Conservation (phyloP, 2,329 filamentous ascomycete species). For the Aureobasidium sp. region DNA sequence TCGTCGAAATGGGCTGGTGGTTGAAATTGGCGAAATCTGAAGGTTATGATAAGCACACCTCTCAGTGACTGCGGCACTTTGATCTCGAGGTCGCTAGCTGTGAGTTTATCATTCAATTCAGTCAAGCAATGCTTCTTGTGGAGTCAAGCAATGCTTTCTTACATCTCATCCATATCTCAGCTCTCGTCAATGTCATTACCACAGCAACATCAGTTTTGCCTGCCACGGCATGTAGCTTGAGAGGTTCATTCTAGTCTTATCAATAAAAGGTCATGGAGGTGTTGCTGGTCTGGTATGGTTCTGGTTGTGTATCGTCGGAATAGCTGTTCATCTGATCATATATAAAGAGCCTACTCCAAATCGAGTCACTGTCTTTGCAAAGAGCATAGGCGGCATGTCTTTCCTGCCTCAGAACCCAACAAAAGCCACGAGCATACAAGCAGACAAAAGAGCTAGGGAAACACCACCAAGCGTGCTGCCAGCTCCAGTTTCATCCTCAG, state of each 20-base stretch:
- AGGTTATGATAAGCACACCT: not conserved
- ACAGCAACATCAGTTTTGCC: not conserved
- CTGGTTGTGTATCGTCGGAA: no score
- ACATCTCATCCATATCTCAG: not conserved
- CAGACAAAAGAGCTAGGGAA: not conserved
- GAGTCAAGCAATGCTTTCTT: not conserved
- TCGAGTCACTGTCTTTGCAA: no score
- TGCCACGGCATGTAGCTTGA: conserved; percentile 37
- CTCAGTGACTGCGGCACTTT: not conserved
- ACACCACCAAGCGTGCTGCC: not conserved
- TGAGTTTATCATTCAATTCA: not conserved
- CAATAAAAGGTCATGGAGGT: no score
- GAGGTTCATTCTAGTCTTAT: conserved; percentile 15
- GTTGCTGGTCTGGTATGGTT: no score
- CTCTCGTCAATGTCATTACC: not conserved
- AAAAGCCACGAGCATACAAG: not conserved
- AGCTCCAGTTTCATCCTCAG: not conserved
- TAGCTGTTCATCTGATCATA: no score
- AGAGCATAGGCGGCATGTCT: no score
- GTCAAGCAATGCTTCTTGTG: not conserved
- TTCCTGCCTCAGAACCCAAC: not conserved
- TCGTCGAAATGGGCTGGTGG: not conserved
- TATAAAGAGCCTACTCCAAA: no score
- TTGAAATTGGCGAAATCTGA: not conserved
- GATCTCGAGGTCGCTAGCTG: not conserved